Evolutionary conservation across 352 stramenopile genomes (phyloP).

Genomic region (Globisporangium cederbergense): DNA sequence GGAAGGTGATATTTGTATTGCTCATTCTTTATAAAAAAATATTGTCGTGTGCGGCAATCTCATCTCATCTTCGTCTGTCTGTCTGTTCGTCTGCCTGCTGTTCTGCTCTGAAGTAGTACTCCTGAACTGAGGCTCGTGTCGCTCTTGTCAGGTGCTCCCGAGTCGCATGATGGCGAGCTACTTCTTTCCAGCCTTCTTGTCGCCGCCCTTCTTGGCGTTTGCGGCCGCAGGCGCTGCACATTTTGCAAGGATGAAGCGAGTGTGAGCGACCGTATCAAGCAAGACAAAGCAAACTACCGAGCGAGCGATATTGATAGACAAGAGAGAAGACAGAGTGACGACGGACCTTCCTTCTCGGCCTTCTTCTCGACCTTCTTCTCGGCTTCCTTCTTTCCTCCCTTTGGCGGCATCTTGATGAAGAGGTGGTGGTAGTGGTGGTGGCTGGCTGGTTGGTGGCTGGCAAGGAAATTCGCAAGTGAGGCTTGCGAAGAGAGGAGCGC

Average conservation of each 20-base stretch:
- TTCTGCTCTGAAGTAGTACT: neutral
- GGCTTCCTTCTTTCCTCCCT: constrained; percentile 20
- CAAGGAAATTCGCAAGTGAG: constrained; percentile 3
- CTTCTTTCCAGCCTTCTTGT: constrained; percentile 47
- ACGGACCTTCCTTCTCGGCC: constrained; percentile 22
- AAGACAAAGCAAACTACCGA: neutral
- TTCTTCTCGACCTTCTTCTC: constrained; percentile 29
- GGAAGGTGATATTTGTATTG: constrained; percentile 7
- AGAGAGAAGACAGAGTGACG: too few species aligned
- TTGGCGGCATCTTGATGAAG: constrained; percentile 12
- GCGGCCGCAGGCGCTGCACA: constrained; percentile 3
- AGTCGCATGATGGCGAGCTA: constrained; percentile 4
- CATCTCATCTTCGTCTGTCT: neutral
- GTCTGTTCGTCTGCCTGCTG: neutral
- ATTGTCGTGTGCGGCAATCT: constrained; percentile 4
- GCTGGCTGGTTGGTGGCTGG: neutral
- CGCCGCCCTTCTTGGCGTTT: constrained; percentile 30
- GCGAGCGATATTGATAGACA: neutral
- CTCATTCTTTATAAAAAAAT: constrained; percentile 7
- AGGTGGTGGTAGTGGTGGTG: neutral
- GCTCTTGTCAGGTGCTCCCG: neutral
- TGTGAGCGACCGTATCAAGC: neutral
- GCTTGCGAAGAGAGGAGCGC: neutral
- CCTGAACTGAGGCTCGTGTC: neutral
- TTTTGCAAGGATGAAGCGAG: neutral